Conservation (phyloP, 1,284 basidiomycete genomes). For the Moniliella sp. region DNA sequence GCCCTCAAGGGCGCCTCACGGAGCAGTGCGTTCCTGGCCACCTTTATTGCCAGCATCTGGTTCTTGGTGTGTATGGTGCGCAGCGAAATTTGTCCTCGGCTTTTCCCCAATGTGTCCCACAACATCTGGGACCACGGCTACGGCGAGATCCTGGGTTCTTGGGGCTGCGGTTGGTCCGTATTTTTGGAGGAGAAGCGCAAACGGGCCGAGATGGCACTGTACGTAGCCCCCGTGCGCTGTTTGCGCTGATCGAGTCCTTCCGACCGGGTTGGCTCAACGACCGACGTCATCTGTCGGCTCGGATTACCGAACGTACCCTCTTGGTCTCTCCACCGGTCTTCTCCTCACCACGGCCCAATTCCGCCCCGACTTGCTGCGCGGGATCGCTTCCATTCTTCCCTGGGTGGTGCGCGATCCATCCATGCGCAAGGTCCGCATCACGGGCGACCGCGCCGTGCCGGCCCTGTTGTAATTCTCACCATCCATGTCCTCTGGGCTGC, state of each 20-base stretch:
- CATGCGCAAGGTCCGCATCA: no score
- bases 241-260: constrained; percentile 16
- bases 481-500: no score
- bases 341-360: constrained; percentile 13
- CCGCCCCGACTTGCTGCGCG: constrained; percentile 15
- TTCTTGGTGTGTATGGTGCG: constrained; percentile 20
- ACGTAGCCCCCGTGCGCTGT: constrained; percentile 34
- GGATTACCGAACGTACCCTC: constrained; percentile 12
- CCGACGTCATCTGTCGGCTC: constrained; percentile 7
- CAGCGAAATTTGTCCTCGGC: constrained; percentile 8
- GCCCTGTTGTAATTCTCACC: no score
- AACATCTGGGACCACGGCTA: constrained; percentile 6
- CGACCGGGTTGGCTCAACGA: constrained; percentile 16
- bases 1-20: constrained; percentile 27
- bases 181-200: constrained; percentile 35
- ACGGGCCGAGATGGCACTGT: constrained; percentile 35
- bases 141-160: constrained; percentile 9
- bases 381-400: constrained; percentile 14
- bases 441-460: no score
- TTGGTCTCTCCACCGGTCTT: constrained; percentile 2
- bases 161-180: constrained; percentile 19
- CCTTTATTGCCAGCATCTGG: constrained; percentile 33
- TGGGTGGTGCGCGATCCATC: constrained; percentile 21
- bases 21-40: constrained; percentile 34
- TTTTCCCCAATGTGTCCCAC: constrained; percentile 11